Base-by-base conservation (phyloP, 306 rosid genomes). In the Gastrolobium bilobum region DNA sequence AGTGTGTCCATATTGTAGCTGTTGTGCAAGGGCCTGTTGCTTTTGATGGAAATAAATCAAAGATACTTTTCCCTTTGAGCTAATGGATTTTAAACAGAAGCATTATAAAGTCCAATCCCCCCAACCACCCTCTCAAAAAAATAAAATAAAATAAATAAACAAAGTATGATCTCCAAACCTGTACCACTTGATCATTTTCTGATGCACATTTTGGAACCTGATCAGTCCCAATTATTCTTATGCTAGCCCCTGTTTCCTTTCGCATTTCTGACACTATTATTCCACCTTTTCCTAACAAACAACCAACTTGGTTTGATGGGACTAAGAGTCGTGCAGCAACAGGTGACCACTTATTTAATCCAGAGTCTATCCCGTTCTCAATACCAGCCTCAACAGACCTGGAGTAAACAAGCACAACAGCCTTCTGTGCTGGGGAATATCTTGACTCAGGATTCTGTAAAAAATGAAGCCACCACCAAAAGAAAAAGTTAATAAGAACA, bases 281-380 rank as follows among this genome's bases (percentile, higher is more conserved):
- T 67, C 99, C 99, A 42, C 99, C 98, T 87, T 91, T 95, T 84
- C 99, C 99, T 84, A 95, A 70, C 83, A 95, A 84, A 83, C 99
- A 95, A 78, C 99, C 99, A 83, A 93, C 98, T 82, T 93, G 99
- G 87, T 82, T 89, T 71, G 93, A 68, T 30, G 98, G 85, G 76
- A 92, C 94, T 20, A 89, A 88, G 73, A 95, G 93, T 50, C 93
- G 85, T 43, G 96, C 98, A 33, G 83, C 82, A 61, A 83, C 85
- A 74, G 90, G 54, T 63, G 90, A 85, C 47, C 97, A 94, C 80
- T 79, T 88, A 76, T 73, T 89, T 72, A 83, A 77, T 84, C 82
- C 85, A 4, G 81, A 69, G 58, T 88, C 94, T 86, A 72, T 84
- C 71, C 93, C 93, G 75, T 87, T 95, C 84, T 90, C 97, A 53